A percentile compares a stretch with the other conserved stretches of the same genome.
phyloP scores from a whole-genome alignment of 768 basidiomycete species.

The Strobilomyces confusus region DNA sequence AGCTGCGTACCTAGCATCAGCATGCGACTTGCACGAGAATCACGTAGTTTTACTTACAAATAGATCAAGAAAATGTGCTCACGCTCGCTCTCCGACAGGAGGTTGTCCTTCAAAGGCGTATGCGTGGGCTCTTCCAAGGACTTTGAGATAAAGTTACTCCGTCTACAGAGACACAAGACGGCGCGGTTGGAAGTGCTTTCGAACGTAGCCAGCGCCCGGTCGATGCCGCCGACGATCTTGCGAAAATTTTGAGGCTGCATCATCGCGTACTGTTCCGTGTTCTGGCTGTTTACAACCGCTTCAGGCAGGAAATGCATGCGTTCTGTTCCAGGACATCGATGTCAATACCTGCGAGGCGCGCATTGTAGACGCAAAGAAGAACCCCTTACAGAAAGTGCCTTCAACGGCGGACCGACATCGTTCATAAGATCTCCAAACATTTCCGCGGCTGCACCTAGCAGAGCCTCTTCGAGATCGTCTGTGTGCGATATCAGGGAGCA shows the following conservation, averaged over 20 bases:
- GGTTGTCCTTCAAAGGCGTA: conserved; percentile 29
- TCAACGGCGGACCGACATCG: conserved; percentile 74
- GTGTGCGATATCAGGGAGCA: conserved; percentile 34
- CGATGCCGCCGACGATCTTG: conserved; percentile 60
- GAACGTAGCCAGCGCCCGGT: conserved; percentile 66
- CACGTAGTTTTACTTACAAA: conserved; percentile 57
- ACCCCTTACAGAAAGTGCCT: conserved; percentile 64
- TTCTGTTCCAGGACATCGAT: conserved; percentile 38
- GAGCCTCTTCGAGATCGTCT: conserved; percentile 39
- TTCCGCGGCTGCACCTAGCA: conserved; percentile 51
- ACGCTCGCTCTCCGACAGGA: conserved; percentile 50
- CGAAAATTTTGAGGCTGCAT: conserved; percentile 59
- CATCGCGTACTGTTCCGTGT: conserved; percentile 29
- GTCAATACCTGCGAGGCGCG: conserved; percentile 3
- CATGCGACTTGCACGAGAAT: not conserved
- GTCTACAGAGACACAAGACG: conserved; percentile 68
- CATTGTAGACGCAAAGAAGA: not conserved
- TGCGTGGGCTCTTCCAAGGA: conserved; percentile 12
- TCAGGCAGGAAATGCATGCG: conserved; percentile 56
- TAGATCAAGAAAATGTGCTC: conserved; percentile 88
- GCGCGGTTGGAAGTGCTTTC: conserved; percentile 84
- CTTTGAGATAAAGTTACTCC: conserved; percentile 35
- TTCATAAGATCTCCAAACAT: conserved; percentile 79
- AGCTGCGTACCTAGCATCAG: conserved; percentile 48
- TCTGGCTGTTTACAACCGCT: conserved; percentile 47